These are phyloP conservation scores for Casuarina glauca DNA, from an alignment of 306 rosid genomes.

Conservation along the genomic window DNA sequence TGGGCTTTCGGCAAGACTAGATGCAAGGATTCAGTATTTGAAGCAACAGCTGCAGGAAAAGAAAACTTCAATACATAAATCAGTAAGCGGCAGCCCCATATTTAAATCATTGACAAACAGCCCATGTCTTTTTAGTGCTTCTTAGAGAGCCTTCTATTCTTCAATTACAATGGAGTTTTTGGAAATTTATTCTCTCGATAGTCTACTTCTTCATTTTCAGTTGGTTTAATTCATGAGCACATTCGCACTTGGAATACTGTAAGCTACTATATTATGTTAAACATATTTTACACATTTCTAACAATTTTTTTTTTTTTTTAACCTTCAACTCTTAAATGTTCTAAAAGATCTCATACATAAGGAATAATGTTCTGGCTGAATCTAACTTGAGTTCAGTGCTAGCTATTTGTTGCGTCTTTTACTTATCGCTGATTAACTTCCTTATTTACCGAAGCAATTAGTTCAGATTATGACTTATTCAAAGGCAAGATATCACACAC, in stretches of 20 bases:
- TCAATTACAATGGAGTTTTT: background rate
- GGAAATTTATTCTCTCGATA: background rate
- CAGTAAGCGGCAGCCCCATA: constrained; percentile 16
- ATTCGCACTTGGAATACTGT: background rate
- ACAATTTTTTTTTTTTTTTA: too few species aligned
- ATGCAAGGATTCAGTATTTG: constrained; percentile 25
- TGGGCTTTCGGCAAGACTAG: constrained; percentile 37
- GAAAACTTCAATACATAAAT: constrained; percentile 19
- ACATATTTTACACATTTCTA: too few species aligned
- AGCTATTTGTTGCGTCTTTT: background rate
- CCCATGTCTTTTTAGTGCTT: background rate
- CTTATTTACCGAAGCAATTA: too few species aligned
- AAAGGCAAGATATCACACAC: too few species aligned
- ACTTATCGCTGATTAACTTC: background rate
- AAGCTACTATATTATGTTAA: too few species aligned
- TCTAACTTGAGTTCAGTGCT: too few species aligned
- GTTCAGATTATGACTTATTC: too few species aligned
- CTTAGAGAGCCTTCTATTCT: background rate
- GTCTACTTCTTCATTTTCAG: background rate
- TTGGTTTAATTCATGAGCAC: background rate
- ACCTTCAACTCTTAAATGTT: too few species aligned
- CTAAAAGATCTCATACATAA: background rate
- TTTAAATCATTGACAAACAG: constrained; percentile 26
- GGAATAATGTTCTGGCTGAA: background rate
- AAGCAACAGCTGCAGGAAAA: constrained; percentile 24